Evolutionary conservation across 306 rosid genomes (phyloP), one percentile per base, ranked within the genome.

Genomic region (Pyrus bretschneideri): DNA sequence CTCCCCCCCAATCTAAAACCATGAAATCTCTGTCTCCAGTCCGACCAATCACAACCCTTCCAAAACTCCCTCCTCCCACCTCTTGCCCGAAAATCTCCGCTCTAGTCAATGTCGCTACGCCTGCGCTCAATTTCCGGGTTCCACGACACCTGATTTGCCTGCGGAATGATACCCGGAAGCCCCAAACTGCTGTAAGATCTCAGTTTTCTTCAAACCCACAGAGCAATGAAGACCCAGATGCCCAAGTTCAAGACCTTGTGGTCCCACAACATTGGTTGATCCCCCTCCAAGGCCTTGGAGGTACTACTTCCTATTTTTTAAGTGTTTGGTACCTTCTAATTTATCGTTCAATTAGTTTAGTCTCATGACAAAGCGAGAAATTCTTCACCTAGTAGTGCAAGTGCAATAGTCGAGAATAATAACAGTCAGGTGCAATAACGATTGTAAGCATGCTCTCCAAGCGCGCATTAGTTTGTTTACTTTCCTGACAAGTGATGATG

Each of bases 181-280:
- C 77, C 0, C 70, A 29, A 57, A 54, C 81, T 10, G 73, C 70
- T 76, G 69, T 69, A 10, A 83, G 80, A 72, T 84, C 88, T 61
- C 81, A 58, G 52, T 77, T 84, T 76, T 70, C 65, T 33, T 59
- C 80, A 5, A 65, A 70, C 30, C 78, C 88, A 7, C 82, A 76
- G 62, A 77, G 67, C 61, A 55, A 80, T 14, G 84, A 31, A 19
- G 78, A 74, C 64, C 77, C 76, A 54, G 86, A 81, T 42, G 67
- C 77, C 30, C 85, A 54, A 77, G 87, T 92, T 62, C 70, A 95
- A 82, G 96, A 87, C 78, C 88, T 92, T 46, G 85, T 84, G 31
- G 89, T 90, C 70, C 98, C 98, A 51, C 81, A 84, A 23, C 84
- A 78, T 58, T 95, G 97, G 97, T 82, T 82, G 81, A 76, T n/a